A percentile compares a stretch with the other conserved stretches of the same genome.
Evolutionary conservation across 2,329 filamentous ascomycete genomes (phyloP).

Genomic region (Ceratocystis colombiana): DNA sequence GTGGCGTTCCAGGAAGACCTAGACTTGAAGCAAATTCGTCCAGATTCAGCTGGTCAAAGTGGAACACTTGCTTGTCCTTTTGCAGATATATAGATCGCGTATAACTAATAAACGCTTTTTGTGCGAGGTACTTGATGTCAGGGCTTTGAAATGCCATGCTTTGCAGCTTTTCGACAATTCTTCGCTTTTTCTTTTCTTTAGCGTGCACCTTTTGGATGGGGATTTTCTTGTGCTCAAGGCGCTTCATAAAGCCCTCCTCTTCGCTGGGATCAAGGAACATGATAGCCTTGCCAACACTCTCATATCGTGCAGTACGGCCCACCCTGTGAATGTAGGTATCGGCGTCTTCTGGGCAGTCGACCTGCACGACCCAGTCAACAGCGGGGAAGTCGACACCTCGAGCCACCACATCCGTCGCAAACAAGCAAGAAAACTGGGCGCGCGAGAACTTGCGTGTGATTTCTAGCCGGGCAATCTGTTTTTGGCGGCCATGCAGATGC

Average conservation of each 20-base stretch:
- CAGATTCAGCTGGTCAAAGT: slow-evolving; percentile 69
- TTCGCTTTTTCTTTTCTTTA: slow-evolving; percentile 78
- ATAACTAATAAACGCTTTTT: slow-evolving; percentile 93
- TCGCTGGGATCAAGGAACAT: slow-evolving; percentile 88
- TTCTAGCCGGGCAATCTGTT: slow-evolving; percentile 77
- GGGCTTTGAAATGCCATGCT: slow-evolving; percentile 94
- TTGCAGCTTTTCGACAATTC: slow-evolving; percentile 73
- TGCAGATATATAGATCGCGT: slow-evolving; percentile 75
- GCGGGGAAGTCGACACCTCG: slow-evolving; percentile 91
- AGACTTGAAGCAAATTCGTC: slow-evolving; percentile 78
- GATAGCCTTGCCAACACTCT: slow-evolving; percentile 76
- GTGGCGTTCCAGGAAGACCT: slow-evolving; percentile 80
- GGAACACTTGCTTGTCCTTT: slow-evolving; percentile 84
- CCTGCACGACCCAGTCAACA: slow-evolving; percentile 97
- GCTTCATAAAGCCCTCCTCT: slow-evolving; percentile 79
- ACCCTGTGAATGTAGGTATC: slow-evolving; percentile 98
- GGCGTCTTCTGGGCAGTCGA: slow-evolving; percentile 92
- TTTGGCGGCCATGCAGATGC: slow-evolving; percentile 88
- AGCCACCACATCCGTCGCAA: slow-evolving; percentile 91
- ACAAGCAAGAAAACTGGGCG: slow-evolving; percentile 75
- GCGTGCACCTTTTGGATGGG: slow-evolving; percentile 79
- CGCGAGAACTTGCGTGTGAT: slow-evolving; percentile 75
- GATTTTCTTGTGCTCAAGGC: slow-evolving; percentile 80
- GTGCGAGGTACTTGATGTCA: slow-evolving; percentile 85
- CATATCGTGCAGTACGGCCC: slow-evolving; percentile 86